phyloP scores from a whole-genome alignment of 768 basidiomycete genomes.

The Podaxis rugospora region DNA sequence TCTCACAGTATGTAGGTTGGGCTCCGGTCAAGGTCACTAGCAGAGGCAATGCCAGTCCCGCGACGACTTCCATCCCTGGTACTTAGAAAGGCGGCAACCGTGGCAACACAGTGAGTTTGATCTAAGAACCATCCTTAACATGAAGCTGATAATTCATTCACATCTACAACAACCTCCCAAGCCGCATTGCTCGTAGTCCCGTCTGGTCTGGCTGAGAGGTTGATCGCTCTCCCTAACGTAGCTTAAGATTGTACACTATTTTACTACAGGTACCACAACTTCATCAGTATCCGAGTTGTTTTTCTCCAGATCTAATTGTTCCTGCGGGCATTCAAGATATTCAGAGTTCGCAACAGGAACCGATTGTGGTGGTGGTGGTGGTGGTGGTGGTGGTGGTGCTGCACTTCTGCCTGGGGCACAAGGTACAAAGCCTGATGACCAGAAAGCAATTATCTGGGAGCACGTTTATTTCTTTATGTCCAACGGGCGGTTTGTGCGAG shows the following conservation, averaged over 20 bases:
- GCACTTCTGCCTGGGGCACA: too few species aligned
- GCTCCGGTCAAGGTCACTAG: constrained; percentile 44
- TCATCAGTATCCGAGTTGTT: too few species aligned
- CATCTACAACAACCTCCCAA: constrained; percentile 54
- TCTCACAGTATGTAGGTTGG: constrained; percentile 32
- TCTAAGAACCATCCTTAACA: not conserved
- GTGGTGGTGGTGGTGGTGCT: too few species aligned
- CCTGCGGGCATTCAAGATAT: too few species aligned
- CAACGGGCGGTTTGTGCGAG: not conserved
- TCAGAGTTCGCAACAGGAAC: too few species aligned
- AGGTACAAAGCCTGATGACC: too few species aligned
- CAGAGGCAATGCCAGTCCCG: constrained; percentile 39
- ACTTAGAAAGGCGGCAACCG: constrained; percentile 41
- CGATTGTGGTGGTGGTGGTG: too few species aligned
- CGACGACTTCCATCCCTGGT: constrained; percentile 44
- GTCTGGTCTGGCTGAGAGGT: constrained; percentile 34
- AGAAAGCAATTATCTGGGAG: too few species aligned
- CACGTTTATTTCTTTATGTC: too few species aligned
- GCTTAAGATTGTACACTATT: not conserved
- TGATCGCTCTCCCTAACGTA: not conserved
- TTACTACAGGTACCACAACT: too few species aligned
- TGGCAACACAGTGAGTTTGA: constrained; percentile 37
- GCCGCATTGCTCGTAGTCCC: constrained; percentile 36
- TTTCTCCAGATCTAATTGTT: too few species aligned
- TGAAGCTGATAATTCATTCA: constrained; percentile 22